phyloP scores from a whole-genome alignment of 23 red algal genomes.

The Gracilaria caudata region DNA sequence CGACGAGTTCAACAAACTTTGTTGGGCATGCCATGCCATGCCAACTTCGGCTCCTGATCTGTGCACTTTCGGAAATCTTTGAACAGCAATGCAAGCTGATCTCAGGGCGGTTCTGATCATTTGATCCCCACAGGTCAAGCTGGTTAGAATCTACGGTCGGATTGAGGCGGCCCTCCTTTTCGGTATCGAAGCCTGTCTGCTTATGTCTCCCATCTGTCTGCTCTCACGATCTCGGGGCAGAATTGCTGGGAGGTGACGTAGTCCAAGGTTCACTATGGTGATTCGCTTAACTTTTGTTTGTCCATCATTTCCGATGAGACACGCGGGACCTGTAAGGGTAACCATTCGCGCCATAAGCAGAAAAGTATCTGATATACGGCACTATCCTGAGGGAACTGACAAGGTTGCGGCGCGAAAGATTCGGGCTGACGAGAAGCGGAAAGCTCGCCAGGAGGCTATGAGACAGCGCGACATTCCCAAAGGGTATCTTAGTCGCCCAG shows the following conservation, averaged over 20 bases:
- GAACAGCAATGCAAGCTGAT: no score
- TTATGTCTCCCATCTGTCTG: background rate
- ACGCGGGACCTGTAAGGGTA: background rate
- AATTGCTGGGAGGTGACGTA: background rate
- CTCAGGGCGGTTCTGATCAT: no score
- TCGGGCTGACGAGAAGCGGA: conserved; percentile 32
- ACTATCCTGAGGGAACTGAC: conserved; percentile 48
- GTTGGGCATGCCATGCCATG: no score
- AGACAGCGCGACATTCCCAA: conserved; percentile 9
- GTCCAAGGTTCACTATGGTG: background rate
- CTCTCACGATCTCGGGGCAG: background rate
- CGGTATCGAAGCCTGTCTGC: no score
- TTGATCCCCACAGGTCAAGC: no score
- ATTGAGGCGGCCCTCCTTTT: no score
- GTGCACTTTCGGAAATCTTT: no score
- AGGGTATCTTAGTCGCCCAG: conserved; percentile 31
- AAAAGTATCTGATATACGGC: conserved; percentile 31
- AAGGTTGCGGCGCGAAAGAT: conserved; percentile 22
- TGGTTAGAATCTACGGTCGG: no score
- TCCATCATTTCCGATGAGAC: background rate
- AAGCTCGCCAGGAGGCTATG: conserved; percentile 5
- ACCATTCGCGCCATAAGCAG: conserved; percentile 14
- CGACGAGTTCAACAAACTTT: background rate
- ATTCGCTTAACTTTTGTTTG: background rate
- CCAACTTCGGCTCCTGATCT: no score